phyloP scores from a whole-genome alignment of 768 basidiomycete genomes.

The Boletus huronensis region DNA sequence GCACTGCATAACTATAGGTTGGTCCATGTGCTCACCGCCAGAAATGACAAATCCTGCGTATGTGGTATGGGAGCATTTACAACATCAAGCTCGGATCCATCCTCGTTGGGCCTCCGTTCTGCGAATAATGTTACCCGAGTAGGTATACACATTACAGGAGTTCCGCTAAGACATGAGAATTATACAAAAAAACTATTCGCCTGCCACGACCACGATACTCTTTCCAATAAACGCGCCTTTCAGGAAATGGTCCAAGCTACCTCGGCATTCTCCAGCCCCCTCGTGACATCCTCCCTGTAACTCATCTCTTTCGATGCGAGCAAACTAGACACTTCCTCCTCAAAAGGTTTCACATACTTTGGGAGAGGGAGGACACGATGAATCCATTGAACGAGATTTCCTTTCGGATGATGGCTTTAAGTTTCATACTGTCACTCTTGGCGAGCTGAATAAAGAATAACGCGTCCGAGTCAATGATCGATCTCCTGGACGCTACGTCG shows the following conservation, averaged over 20 bases:
- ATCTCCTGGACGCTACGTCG: background rate
- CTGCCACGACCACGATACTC: conserved; percentile 5
- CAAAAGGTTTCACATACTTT: conserved; percentile 40
- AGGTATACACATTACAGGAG: background rate
- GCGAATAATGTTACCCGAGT: background rate
- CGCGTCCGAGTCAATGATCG: no score
- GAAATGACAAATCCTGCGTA: background rate
- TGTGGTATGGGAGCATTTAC: background rate
- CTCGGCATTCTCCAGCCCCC: conserved; percentile 39
- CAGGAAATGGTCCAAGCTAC: conserved; percentile 1
- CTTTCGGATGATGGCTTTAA: conserved; percentile 19
- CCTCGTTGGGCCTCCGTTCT: background rate
- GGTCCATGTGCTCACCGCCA: background rate
- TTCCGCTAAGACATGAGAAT: background rate
- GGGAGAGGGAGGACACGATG: conserved; percentile 25
- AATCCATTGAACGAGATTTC: conserved; percentile 45
- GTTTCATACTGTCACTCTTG: background rate
- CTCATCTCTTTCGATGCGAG: conserved; percentile 46
- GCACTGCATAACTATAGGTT: conserved; percentile 7
- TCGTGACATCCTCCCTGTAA: conserved; percentile 42
- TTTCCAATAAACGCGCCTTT: conserved; percentile 12
- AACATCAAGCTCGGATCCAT: background rate
- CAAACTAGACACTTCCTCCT: conserved; percentile 35
- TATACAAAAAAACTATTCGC: no score
- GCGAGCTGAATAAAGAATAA: background rate